phyloP scores from a whole-genome alignment of 768 basidiomycete genomes.

The Tephrocybe sp. region DNA sequence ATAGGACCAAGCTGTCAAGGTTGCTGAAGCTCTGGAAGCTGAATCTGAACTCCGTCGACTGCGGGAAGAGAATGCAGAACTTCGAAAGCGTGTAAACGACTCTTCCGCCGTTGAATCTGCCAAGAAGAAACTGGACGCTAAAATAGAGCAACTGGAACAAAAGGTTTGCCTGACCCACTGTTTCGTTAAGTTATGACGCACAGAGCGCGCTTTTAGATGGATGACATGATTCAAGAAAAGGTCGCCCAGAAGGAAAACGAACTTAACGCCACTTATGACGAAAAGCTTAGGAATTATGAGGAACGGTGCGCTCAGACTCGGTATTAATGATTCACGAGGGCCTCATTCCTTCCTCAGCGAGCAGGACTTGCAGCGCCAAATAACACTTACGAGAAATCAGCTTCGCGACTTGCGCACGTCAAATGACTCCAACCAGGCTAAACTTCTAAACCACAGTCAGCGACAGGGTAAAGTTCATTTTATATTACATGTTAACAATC shows the following conservation, averaged over 20 bases:
- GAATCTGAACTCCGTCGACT: conserved; percentile 71
- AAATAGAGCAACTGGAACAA: conserved; percentile 76
- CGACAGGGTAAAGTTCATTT: conserved; percentile 64
- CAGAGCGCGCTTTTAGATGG: conserved; percentile 66
- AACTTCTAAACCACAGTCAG: conserved; percentile 86
- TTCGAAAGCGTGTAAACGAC: conserved; percentile 71
- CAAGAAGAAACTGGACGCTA: conserved; percentile 73
- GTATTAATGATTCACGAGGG: neutral
- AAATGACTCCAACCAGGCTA: conserved; percentile 91
- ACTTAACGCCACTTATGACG: conserved; percentile 94
- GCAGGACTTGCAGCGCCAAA: conserved; percentile 89
- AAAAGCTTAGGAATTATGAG: conserved; percentile 92
- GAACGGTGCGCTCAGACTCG: conserved; percentile 61
- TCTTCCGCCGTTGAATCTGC: conserved; percentile 58
- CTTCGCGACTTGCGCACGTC: conserved; percentile 86
- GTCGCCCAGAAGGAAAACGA: conserved; percentile 94
- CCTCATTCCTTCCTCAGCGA: conserved; percentile 50
- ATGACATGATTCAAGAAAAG: conserved; percentile 85
- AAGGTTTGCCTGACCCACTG: conserved; percentile 48
- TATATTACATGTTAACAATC: neutral
- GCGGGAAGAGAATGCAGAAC: conserved; percentile 78
- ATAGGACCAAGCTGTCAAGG: conserved; percentile 92
- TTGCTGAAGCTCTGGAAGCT: conserved; percentile 74
- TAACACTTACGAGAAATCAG: conserved; percentile 84
- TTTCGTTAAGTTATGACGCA: neutral